These are phyloP conservation scores for Chaetomium globosum DNA, from an alignment of 2,329 filamentous ascomycete species.

Conservation along the genomic window DNA sequence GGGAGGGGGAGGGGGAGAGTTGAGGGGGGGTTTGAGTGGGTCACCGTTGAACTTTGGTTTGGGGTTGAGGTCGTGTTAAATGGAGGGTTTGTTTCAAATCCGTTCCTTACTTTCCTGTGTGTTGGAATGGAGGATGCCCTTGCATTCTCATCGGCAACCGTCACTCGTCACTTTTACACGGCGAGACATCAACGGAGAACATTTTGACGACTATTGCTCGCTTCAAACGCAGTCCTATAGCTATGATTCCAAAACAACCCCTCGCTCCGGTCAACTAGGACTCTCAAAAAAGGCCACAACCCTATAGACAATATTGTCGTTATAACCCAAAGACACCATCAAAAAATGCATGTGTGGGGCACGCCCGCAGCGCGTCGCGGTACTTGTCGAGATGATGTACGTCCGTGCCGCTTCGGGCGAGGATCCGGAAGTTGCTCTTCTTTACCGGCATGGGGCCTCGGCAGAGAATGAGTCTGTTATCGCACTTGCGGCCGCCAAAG, in stretches of 20 bases:
- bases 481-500: neutral
- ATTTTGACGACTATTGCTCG: neutral
- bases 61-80: too few species aligned
- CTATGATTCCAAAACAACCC: neutral
- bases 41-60: neutral
- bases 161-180: neutral
- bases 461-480: slow-evolving; percentile 1
- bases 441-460: neutral
- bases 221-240: neutral
- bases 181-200: neutral
- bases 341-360: neutral
- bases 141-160: neutral
- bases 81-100: too few species aligned
- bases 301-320: neutral
- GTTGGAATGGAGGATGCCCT: neutral
- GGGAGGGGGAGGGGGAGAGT: neutral
- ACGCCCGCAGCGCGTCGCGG: neutral
- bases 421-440: neutral
- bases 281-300: neutral
- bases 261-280: neutral
- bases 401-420: neutral
- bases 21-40: too few species aligned
- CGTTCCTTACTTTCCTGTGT: too few species aligned
- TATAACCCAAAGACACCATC: neutral
- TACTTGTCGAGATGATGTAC: neutral